Base-by-base conservation (phyloP, 2,329 filamentous ascomycete genomes). In the Byssothecium circinans region DNA sequence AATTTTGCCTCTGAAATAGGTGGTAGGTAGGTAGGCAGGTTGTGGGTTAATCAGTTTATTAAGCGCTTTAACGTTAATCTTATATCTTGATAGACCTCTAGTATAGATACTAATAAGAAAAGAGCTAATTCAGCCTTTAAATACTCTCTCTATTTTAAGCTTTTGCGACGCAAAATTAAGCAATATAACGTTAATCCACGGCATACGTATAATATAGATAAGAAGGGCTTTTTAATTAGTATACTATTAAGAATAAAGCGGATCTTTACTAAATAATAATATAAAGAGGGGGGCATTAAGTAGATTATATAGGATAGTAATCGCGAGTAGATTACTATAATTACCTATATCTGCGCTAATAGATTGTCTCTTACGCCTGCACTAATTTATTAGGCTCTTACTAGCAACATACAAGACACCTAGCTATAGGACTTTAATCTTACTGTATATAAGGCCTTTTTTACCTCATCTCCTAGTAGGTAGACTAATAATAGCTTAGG, bases 81-180 rank as follows among this genome's bases (percentile, higher is more conserved):
- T n/a, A n/a, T n/a, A 47, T 50, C 46, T 14, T 2, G 43, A 42
- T 62, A 43, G 47, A 45, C 53, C n/a, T 38, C 49, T 19, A 15
- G 43, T 11, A 50, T 63, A 2, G 54, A 65, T 34, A n/a, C 15
- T 12, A 40, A 32, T 25, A 39, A 55, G 17, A 32, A 61, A 18
- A 49, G 54, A 30, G 60, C 54, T 47, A 47, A 66, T 47, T 56
- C 35, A 43, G 30, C 14, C 11, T 10, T 34, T 22, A 52, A 58
- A 44, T 62, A 60, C 44, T 42, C 25, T 10, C 41, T 45, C 6
- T 52, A 52, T n/a, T 62, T 62, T 40, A 35, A 54, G 23, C 46
- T 53, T 29, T 27, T 52, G 32, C 19, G 27, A 22, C 30, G 18
- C 36, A 46, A 47, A 39, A 40, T 51, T 15, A 32, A 36, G 27